Evolutionary conservation across 2,329 filamentous ascomycete genomes (phyloP), one percentile per base, ranked within the genome.

Genomic region (Aureobasidium lini): DNA sequence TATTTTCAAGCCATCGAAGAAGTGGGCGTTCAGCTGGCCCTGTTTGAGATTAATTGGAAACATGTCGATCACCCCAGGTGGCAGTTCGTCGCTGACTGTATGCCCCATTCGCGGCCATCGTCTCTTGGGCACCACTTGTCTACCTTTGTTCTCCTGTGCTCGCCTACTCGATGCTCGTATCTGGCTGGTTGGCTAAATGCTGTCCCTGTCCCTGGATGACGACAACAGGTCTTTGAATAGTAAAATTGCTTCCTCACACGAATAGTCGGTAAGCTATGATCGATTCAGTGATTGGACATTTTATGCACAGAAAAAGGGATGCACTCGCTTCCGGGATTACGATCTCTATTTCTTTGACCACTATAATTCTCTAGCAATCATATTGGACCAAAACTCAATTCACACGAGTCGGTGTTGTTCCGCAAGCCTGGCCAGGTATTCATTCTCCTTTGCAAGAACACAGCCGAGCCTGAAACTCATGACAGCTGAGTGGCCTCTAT

Each of bases 21-120:
- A 15, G 37, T 39, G 40, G 54, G 40, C 40, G 52, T 37, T 18
- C 40, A 36, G 36, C 50, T 56, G 52, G 43, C 34, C 43, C 16
- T 57, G 43, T 57, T 40, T 57, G 43, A 57, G 15, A 57, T 57
- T 47, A 40, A 57, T 57, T 48, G 13, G 18, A 48, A 57, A 31
- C 43, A 57, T 34, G 52, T 42, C 52, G 52, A 57, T 57, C 52
- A 37, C 52, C 52, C 52, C 52, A 37, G 52, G 9, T 34, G 40
- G 16, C 39, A 56, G 29, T 32, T n/a, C 16, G 50, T 44, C 37
- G 37, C 40, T 44, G 39, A 43, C 31, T 28, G 31, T 18, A 44
- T 42, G 40, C 8, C 16, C 29, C 34, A 13, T 34, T 50, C 13
- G 23, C 36, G 7, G 46, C 32, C 9, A 39, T 50, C 16, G 29